These are phyloP conservation scores for Penicillium brevicompactum DNA, from an alignment of 2,329 filamentous ascomycete genomes.

Conservation along the genomic window DNA sequence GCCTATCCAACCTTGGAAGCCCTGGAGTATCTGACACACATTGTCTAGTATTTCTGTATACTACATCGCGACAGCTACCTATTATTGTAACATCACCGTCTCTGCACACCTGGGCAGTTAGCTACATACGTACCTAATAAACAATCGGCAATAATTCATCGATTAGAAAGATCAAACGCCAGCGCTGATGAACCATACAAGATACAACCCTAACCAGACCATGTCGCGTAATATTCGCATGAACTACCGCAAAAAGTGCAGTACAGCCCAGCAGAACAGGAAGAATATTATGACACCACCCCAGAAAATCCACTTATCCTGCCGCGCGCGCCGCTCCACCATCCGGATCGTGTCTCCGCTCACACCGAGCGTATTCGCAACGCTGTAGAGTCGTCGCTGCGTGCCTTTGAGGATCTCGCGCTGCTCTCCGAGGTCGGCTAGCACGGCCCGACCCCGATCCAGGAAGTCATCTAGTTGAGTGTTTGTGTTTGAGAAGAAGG, in stretches of 20 bases:
- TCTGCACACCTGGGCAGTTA: neutral
- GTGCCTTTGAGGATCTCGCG: slow-evolving; percentile 94
- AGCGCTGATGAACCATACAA: slow-evolving; percentile 31
- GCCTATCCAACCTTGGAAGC: too few species aligned
- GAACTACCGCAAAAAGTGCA: slow-evolving; percentile 74
- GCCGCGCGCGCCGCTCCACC: slow-evolving; percentile 86
- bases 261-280: slow-evolving; percentile 84
- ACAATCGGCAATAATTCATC: slow-evolving; percentile 2
- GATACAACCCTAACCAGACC: slow-evolving; percentile 6
- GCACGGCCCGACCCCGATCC: slow-evolving; percentile 83
- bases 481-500: slow-evolving; percentile 81
- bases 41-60: neutral
- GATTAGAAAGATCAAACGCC: slow-evolving; percentile 28
- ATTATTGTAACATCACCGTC: too few species aligned
- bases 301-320: slow-evolving; percentile 99
- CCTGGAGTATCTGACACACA: too few species aligned
- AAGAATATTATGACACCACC: slow-evolving; percentile 85
- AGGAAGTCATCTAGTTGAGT: slow-evolving; percentile 90
- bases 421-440: slow-evolving; percentile 86
- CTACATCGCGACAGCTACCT: neutral
- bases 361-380: slow-evolving; percentile 90
- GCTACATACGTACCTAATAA: too few species aligned
- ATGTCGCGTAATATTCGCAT: slow-evolving; percentile 1
- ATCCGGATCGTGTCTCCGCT: slow-evolving; percentile 96
- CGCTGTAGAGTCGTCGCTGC: slow-evolving; percentile 85